Base-by-base conservation (phyloP, 75 land plant genomes). In the Cryptomeria japonica region DNA sequence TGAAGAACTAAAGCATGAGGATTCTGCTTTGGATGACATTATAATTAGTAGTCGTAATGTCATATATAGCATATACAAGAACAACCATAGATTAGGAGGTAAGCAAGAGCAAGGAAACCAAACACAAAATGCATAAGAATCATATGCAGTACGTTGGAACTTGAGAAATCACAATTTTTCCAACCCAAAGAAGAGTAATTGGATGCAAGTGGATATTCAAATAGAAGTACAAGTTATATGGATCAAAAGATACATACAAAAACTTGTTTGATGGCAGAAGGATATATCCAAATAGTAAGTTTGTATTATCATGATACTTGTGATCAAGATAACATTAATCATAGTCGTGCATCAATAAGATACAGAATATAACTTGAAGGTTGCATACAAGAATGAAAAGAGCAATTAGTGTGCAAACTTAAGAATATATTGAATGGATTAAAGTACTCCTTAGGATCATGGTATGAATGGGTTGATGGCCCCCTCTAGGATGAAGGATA, bases 171-270 rank as follows among this genome's bases (percentile, higher is more conserved):
- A 22, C 10, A 68, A 28, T 32, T 28, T 32, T 72, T 72, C 34
- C 31, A 72, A 31, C 28, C 28, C 0, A 1, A 31, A 72, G 75
- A 72, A 72, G 9, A 25, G 31, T 28, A 10, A 9, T 28, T 72
- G 31, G 36, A 31, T 72, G 75, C 10, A 31, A 28, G 31, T 72
- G 31, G 31, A 58, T 58, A 18, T 72, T 72, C 75, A 72, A 10
- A 42, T 39, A 51, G 36, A 90, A 72, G 68, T 91, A 31, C 19
- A 87, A 36, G 80, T 34, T 28, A 89, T 84, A 86, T 46, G 34
- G 87, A 88, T 41, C 34, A 51, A 42, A 7, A 61, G 44, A 64
- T 64, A 13, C 46, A 87, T 41, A 36, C 83, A 87, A 90, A 84
- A 86, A 4, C 87, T 72, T 28, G 70, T 18, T 58, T 90, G 0